Conservation (phyloP, 176 grass and related monocot species). For the Cymbopogon citratus region DNA sequence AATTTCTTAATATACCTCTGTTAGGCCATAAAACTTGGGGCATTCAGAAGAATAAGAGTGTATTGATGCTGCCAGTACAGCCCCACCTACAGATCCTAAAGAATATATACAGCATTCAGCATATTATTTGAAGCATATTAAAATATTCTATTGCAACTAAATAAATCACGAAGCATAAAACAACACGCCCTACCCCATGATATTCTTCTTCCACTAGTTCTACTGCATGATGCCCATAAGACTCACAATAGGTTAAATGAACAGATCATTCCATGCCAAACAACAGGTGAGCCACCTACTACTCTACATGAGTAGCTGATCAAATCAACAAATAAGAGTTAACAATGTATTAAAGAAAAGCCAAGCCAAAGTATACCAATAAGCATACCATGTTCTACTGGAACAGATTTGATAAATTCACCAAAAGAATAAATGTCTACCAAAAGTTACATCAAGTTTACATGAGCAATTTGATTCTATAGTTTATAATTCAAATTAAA, state of each 20-base stretch:
- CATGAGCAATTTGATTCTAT: not conserved
- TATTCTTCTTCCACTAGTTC: not conserved
- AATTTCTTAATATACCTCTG: conserved; percentile 58
- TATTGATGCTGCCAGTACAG: not conserved
- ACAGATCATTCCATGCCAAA: not conserved
- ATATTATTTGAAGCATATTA: conserved; percentile 2
- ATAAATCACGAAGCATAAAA: not conserved
- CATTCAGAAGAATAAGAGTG: not conserved
- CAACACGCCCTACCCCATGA: not conserved
- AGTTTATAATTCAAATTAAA: not conserved
- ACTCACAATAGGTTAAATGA: not conserved
- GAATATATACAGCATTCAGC: not conserved
- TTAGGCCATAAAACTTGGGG: conserved; percentile 11
- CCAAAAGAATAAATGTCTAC: not conserved
- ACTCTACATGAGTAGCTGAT: not conserved
- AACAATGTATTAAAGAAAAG: not conserved
- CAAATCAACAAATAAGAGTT: not conserved
- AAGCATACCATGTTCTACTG: conserved; percentile 1
- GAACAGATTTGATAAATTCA: conserved; percentile 2
- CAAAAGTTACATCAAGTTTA: conserved; percentile 4
- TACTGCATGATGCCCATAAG: not conserved
- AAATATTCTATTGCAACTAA: not conserved
- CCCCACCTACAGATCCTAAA: not conserved
- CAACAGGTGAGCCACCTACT: not conserved
- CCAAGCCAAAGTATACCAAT: not conserved